Evolutionary conservation across 805 yeast species (phyloP), one percentile per base, ranked within the genome.

Genomic region (Naumovozyma castellii): DNA sequence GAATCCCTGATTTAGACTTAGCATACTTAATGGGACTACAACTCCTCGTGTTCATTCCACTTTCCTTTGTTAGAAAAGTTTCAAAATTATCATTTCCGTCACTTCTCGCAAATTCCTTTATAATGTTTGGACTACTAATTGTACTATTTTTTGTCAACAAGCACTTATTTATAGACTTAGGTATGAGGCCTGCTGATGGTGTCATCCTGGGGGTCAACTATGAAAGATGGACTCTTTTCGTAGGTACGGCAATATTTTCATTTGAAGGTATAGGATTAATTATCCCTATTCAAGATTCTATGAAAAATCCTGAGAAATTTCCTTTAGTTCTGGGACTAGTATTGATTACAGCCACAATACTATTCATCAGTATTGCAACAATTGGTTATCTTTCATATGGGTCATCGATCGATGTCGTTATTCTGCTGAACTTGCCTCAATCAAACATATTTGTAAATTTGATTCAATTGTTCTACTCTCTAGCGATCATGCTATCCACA

Each of bases 231-330:
- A 75, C 90, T 0, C 61, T 84, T 36, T 83, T 83, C 53, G 77
- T 83, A 37, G 94, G 94, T 6, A 84, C 84, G 5, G 88, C 90
- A 2, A 83, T 84, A 22, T 84, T 84, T 65, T 86, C 92, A n/a
- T 84, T 82, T 54, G 94, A 84, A 62, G 94, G 94, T 1, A 82
- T 84, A 42, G 92, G 94, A 0, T 65, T 84, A 35, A 80, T 84
- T 37, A 79, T 84, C 18, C 94, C 94, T 0, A 80, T 84, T 39
- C 86, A 83, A 52, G 84, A 83, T 49, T 80, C 92, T 1, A 84
- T 84, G 92, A 72, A 68, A 37, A 63, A 80, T 48, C 92, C 92
- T 1, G 76, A 77, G 44, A 72, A 80, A 45, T 84, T 80, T 54
- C 87, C 90, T 14, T 56, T 67, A 40, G 84, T 83, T 1, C 60